Conservation (phyloP, 2,329 filamentous ascomycete species). For the Xylariaceae sp. region DNA sequence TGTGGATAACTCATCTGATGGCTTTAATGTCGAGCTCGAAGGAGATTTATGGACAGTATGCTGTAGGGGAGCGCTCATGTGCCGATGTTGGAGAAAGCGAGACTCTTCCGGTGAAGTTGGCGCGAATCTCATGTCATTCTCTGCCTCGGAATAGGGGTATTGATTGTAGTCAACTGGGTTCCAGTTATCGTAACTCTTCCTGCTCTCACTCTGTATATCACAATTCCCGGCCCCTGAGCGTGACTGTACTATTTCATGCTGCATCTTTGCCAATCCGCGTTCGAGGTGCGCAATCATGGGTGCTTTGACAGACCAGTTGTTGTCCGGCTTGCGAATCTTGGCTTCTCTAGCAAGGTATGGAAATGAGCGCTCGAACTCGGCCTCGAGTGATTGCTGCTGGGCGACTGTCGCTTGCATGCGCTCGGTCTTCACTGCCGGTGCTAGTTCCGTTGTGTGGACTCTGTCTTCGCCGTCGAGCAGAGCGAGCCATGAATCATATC, state of each 20-base stretch:
- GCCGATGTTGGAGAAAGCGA: slow-evolving; percentile 4
- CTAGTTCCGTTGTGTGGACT: slow-evolving; percentile 36
- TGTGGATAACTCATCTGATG: slow-evolving; percentile 7
- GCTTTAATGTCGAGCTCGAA: slow-evolving; percentile 10
- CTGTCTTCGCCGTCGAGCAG: slow-evolving; percentile 44
- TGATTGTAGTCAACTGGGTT: slow-evolving; percentile 12
- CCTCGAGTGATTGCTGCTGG: slow-evolving; percentile 49
- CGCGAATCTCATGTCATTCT: not conserved
- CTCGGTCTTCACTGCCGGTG: slow-evolving; percentile 39
- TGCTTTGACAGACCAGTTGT: slow-evolving; percentile 44
- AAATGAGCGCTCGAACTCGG: slow-evolving; percentile 46
- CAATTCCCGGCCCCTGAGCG: slow-evolving; percentile 3
- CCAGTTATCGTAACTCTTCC: slow-evolving; percentile 1
- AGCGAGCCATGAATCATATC: slow-evolving; percentile 46
- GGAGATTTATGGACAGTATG: slow-evolving; percentile 4
- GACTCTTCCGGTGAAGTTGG: too few relatives aligned
- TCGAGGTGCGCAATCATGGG: slow-evolving; percentile 50
- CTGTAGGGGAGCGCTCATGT: not conserved
- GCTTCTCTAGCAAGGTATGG: slow-evolving; percentile 47
- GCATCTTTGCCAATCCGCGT: slow-evolving; percentile 44
- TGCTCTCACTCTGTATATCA: slow-evolving; percentile 1
- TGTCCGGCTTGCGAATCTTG: slow-evolving; percentile 31
- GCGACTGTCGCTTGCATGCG: slow-evolving; percentile 40
- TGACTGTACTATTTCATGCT: slow-evolving; percentile 26
- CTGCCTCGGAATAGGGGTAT: slow-evolving; percentile 5